These are phyloP conservation scores for Trichoderma sp. DNA, from an alignment of 2,329 filamentous ascomycete genomes.

Conservation along the genomic window DNA sequence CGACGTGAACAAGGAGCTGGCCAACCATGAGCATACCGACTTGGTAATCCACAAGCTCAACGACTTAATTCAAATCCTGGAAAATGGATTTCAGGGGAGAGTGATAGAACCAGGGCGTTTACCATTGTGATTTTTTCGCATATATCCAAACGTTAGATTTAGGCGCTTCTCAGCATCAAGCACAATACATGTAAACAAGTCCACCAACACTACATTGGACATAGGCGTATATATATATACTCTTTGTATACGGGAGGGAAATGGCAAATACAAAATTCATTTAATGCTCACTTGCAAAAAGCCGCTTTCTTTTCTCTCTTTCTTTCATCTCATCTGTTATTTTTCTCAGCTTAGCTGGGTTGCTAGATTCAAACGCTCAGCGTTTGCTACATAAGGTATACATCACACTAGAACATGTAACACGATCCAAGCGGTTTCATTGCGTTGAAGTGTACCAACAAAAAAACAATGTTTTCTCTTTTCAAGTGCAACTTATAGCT, in stretches of 20 bases:
- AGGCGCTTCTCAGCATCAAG: constrained; percentile 3
- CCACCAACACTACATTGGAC: neutral
- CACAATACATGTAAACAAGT: neutral
- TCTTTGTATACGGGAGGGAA: neutral
- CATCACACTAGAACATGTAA: constrained; percentile 22
- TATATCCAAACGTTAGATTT: constrained; percentile 2
- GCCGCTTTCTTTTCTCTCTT: constrained; percentile 6
- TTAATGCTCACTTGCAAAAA: constrained; percentile 24
- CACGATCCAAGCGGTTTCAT: constrained; percentile 24
- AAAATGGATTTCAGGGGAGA: constrained; percentile 68
- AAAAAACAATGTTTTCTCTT: neutral
- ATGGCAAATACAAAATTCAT: neutral
- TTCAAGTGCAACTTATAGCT: constrained; percentile 21
- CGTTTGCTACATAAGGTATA: constrained; percentile 27
- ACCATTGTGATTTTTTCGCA: neutral
- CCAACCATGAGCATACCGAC: constrained; percentile 74
- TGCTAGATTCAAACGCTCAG: constrained; percentile 28
- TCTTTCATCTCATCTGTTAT: constrained; percentile 7
- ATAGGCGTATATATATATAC: neutral
- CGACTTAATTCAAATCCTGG: constrained; percentile 73
- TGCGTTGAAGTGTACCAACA: neutral
- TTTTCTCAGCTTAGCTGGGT: constrained; percentile 25
- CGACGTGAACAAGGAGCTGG: constrained; percentile 72
- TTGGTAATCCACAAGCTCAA: constrained; percentile 71
- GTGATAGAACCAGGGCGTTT: constrained; percentile 26